Evolutionary conservation across 2,329 filamentous ascomycete genomes (phyloP), one percentile per base, ranked within the genome.

Genomic region (Fusarium drepaniforme): DNA sequence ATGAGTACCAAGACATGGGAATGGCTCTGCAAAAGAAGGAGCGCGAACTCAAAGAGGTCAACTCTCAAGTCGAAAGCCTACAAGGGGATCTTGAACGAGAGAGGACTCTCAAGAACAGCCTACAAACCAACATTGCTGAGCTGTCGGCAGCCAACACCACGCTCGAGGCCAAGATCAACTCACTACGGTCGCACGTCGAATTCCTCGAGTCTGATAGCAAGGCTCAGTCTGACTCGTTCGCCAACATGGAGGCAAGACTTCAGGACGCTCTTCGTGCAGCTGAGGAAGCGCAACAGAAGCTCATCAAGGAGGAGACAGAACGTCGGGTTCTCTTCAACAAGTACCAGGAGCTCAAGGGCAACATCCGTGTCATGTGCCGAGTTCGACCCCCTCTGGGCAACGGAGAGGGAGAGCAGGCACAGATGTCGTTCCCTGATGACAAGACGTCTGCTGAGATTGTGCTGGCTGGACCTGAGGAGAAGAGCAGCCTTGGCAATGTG

Each of bases 361-460:
- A 99, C 81, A 99, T 99, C 79, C 93, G 97, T 23, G 97, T 99
- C 75, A 99, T 99, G 91, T 98, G 96, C 81, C 92, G 97, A 81
- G 96, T 98, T 33, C 93, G 97, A 46, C 97, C 97, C 1, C 86
- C 93, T 0, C 86, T 93, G 25, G 87, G 86, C 28, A 77, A 83
- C 0, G 83, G 85, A 1, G 92, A 93, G 67, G 91, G 92, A 8
- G 88, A 91, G 28, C 87, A 90, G 15, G 95, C 96, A 4, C 90
- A 90, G 61, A 94, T 98, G 74, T 88, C 90, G 3, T 98, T 94
- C 75, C 95, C 96, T 0, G 87, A 98, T 40, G 90, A 93, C 18
- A 94, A 94, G 70, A 97, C 97, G 30, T 94, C 93, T 51, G 94
- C 96, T 66, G 95, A 98, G 80, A 94, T 99, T 66, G 90, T 93